A percentile compares a stretch with the other conserved stretches of the same genome.
phyloP scores from a whole-genome alignment of 73 alveolate genomes.

The Stentor coeruleus region DNA sequence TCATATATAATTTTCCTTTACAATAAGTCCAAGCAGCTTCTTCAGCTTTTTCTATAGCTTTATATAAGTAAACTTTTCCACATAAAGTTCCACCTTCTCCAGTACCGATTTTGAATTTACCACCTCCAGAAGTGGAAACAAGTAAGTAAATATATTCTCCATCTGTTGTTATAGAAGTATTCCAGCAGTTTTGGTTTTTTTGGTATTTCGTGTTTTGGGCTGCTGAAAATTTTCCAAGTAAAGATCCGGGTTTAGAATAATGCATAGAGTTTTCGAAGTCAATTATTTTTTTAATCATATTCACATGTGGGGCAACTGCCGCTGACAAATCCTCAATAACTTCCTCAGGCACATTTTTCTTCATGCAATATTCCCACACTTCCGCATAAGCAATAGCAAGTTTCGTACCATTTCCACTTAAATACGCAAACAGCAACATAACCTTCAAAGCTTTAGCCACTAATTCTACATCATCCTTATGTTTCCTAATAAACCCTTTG shows the following conservation, averaged over 20 bases:
- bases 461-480: constrained; percentile 4
- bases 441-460: neutral
- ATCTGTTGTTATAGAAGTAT: constrained; percentile 72
- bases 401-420: constrained; percentile 10
- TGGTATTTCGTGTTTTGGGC: constrained; percentile 15
- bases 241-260: constrained; percentile 6
- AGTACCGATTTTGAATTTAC: constrained; percentile 80
- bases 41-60: constrained; percentile 58
- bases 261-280: neutral
- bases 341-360: neutral
- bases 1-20: constrained; percentile 67
- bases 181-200: constrained; percentile 10
- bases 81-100: constrained; percentile 73
- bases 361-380: neutral
- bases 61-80: constrained; percentile 72
- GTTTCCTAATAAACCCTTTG: constrained; percentile 32
- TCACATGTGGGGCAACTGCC: constrained; percentile 29
- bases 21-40: constrained; percentile 76
- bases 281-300: neutral
- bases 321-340: constrained; percentile 18
- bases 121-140: constrained; percentile 66
- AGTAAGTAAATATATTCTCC: constrained; percentile 61
- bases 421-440: neutral
- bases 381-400: neutral
- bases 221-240: constrained; percentile 7